These are phyloP conservation scores for Mucuna pruriens DNA, from an alignment of 306 rosid genomes.

Conservation along the genomic window DNA sequence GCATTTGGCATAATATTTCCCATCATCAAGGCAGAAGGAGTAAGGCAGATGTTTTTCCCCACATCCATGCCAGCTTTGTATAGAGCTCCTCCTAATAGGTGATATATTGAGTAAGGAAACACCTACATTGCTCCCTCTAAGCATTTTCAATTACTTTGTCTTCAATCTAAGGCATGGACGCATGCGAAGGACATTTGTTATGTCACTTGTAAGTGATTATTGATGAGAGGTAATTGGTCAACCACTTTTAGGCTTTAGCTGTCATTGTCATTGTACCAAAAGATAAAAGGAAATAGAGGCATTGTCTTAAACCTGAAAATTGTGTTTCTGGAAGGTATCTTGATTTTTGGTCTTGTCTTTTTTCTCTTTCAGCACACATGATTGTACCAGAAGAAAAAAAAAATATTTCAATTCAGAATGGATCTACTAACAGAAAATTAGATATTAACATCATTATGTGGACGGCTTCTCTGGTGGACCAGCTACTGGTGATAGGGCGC, in stretches of 20 bases:
- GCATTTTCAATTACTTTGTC: neutral
- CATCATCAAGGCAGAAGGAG: conserved; percentile 64
- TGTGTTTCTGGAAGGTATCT: neutral
- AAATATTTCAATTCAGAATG: no score
- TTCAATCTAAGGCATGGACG: neutral
- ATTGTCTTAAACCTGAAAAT: neutral
- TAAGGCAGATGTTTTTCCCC: conserved; percentile 54
- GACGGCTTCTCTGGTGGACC: no score
- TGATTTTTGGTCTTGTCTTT: neutral
- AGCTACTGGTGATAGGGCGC: no score
- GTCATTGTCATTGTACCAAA: neutral
- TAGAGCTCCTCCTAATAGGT: conserved; percentile 34
- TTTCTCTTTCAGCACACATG: no score
- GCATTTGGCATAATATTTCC: conserved; percentile 61
- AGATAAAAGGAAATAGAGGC: neutral
- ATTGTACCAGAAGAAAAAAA: no score
- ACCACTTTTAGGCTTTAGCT: neutral
- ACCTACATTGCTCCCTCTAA: neutral
- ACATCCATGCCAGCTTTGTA: conserved; percentile 45
- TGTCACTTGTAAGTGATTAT: neutral
- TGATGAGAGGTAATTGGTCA: neutral
- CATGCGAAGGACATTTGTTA: neutral
- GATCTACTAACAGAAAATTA: no score
- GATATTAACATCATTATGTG: no score
- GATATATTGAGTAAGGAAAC: neutral